These are phyloP conservation scores for Aspergillus novofumigatus DNA, from an alignment of 2,329 filamentous ascomycete species.

Conservation along the genomic window DNA sequence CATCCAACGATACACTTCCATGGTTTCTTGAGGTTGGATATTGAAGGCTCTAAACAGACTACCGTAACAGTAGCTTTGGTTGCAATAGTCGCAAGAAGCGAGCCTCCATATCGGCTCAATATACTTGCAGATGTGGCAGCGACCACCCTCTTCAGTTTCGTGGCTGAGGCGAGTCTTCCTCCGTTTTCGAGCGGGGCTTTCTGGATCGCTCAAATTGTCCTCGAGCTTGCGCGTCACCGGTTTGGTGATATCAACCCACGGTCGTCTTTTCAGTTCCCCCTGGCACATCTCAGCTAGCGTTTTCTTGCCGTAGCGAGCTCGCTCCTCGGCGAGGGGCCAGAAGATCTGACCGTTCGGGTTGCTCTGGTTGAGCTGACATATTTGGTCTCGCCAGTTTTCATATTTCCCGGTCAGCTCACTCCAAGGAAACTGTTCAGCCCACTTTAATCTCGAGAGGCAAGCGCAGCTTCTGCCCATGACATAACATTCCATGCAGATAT, in stretches of 20 bases:
- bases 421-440: slow-evolving; percentile 94
- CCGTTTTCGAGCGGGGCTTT: slow-evolving; percentile 60
- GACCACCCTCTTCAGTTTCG: slow-evolving; percentile 47
- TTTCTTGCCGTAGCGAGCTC: slow-evolving; percentile 65
- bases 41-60: slow-evolving; percentile 88
- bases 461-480: slow-evolving; percentile 92
- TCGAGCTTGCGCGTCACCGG: slow-evolving; percentile 36
- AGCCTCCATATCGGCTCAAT: slow-evolving; percentile 81
- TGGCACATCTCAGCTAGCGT: slow-evolving; percentile 91
- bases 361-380: slow-evolving; percentile 68
- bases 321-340: slow-evolving; percentile 59
- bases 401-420: slow-evolving; percentile 70
- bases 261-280: slow-evolving; percentile 72
- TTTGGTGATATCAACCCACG: slow-evolving; percentile 77
- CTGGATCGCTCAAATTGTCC: slow-evolving; percentile 44
- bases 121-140: slow-evolving; percentile 80
- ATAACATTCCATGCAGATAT: slow-evolving; percentile 97
- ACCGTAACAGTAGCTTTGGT: slow-evolving; percentile 84
- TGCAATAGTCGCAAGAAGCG: slow-evolving; percentile 73
- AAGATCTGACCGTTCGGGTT: slow-evolving; percentile 56
- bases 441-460: slow-evolving; percentile 78
- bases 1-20: slow-evolving; percentile 78
- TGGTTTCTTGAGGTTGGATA: slow-evolving; percentile 74
- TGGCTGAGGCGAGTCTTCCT: slow-evolving; percentile 52
- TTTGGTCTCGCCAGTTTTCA: slow-evolving; percentile 74